These are phyloP conservation scores for Pseudonitzschia multistriata DNA, from an alignment of 108 stramenopile genomes.

Conservation along the genomic window DNA sequence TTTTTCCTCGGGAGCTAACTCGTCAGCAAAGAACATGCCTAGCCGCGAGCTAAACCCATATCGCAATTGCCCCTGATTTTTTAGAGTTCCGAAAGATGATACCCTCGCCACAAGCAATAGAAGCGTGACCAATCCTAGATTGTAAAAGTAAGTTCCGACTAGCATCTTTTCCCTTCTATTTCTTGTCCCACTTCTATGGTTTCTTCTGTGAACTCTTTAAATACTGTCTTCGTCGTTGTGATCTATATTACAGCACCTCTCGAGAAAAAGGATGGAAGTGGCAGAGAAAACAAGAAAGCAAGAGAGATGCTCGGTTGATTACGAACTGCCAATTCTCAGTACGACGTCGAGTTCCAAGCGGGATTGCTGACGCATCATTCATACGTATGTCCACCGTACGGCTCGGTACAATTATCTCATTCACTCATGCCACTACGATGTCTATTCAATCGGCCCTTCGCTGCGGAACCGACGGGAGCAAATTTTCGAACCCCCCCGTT, in stretches of 20 bases:
- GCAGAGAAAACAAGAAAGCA: neutral
- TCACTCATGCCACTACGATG: too few species aligned
- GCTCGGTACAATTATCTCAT: too few species aligned
- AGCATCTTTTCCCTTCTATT: neutral
- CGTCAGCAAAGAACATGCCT: slow-evolving; percentile 13
- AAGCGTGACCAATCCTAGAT: neutral
- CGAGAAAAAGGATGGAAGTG: too few species aligned
- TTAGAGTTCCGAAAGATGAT: neutral
- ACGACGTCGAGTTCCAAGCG: neutral
- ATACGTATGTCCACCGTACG: slow-evolving; percentile 2
- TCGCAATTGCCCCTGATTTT: neutral
- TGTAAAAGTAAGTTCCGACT: neutral
- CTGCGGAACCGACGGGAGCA: too few species aligned
- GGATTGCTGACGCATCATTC: neutral
- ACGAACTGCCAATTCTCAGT: too few species aligned
- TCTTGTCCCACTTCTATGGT: neutral
- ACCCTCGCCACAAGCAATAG: neutral
- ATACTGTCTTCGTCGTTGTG: too few species aligned
- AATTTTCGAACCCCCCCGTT: too few species aligned
- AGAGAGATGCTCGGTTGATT: too few species aligned
- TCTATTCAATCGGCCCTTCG: too few species aligned
- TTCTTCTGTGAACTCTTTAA: too few species aligned
- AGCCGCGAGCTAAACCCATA: neutral
- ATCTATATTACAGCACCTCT: too few species aligned
- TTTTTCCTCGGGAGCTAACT: neutral